These are phyloP conservation scores for Arabidopsis arenosa DNA, from an alignment of 345 rosid species.

Conservation along the genomic window DNA sequence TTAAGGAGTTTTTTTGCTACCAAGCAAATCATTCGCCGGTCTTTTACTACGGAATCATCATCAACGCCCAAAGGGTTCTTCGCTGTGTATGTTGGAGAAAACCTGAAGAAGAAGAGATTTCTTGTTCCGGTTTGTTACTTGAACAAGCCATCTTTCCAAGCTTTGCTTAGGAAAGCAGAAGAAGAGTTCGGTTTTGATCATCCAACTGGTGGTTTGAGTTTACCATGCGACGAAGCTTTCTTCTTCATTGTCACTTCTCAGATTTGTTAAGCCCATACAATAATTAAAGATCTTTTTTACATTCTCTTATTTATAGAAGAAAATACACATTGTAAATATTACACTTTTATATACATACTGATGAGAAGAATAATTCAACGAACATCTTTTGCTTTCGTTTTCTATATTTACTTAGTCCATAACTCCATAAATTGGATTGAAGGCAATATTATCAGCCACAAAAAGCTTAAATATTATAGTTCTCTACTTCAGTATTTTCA, in stretches of 20 bases:
- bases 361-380: conserved; percentile 6
- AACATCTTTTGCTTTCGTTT: background rate
- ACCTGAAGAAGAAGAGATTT: conserved; percentile 44
- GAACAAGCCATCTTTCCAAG: conserved; percentile 51
- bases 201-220: conserved; percentile 50
- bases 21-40: conserved; percentile 34
- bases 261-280: conserved; percentile 31
- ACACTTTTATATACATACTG: background rate
- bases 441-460: background rate
- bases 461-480: background rate
- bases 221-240: conserved; percentile 53
- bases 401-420: background rate
- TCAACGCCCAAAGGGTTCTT: conserved; percentile 53
- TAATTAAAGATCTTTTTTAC: background rate
- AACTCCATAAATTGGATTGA: background rate
- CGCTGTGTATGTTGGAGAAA: conserved; percentile 54
- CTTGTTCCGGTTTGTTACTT: conserved; percentile 49
- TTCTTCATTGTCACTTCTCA: conserved; percentile 47
- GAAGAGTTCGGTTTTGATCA: conserved; percentile 54
- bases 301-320: background rate
- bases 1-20: conserved; percentile 35
- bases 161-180: conserved; percentile 48
- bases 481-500: background rate
- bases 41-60: conserved; percentile 32
- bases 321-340: conserved; percentile 31